Base-by-base conservation (phyloP, 2,329 filamentous ascomycete genomes). In the Fusarium oligoseptatum region DNA sequence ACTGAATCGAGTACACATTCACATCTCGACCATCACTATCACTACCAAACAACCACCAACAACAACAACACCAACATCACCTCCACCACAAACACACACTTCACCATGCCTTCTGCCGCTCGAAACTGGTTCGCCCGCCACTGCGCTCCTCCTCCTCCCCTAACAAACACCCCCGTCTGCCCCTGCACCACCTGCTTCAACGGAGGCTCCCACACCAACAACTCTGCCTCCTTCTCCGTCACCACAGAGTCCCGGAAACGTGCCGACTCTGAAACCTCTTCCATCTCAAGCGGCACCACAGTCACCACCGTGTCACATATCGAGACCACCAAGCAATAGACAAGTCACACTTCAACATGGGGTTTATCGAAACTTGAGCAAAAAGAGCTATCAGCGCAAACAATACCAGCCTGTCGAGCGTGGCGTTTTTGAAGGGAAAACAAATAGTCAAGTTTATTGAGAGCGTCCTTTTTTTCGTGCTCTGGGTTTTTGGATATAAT, bases 61-160 rank as follows among this genome's bases (percentile, higher is more conserved):
- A 27, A 8, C 27, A 27, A 27, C 2, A 50, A 11, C 17, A 24
- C 24, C 24, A 60, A 17, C 36, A 41, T 9, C 37, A 39, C 24
- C 24, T 32, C n/a, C 14, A 52, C 17, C 12, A 50, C 7, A 32
- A 56, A n/a, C 39, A 37, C 32, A 50, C 41, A 39, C 56, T 27
- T 27, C 27, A 61, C 41, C 56, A 82, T 82, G 81, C 75, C 81
- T 70, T 83, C 81, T 37, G 68, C 76, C 60, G 77, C 72, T 55
- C 80, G 80, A 60, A 80, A 77, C 72, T 85, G 83, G 83, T 84
- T 84, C 69, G 80, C 82, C 58, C 83, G 83, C 70, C 83, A 85
- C 80, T 84, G 82, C 71, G 77, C 82, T 57, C 82, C 83, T 64
- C 81, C 82, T 20, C 83, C 83, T 2, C 82, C 83, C 55, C 76